phyloP scores from a whole-genome alignment of 495 filamentous ascomycete species.

The Astrothelium macrocarpum region DNA sequence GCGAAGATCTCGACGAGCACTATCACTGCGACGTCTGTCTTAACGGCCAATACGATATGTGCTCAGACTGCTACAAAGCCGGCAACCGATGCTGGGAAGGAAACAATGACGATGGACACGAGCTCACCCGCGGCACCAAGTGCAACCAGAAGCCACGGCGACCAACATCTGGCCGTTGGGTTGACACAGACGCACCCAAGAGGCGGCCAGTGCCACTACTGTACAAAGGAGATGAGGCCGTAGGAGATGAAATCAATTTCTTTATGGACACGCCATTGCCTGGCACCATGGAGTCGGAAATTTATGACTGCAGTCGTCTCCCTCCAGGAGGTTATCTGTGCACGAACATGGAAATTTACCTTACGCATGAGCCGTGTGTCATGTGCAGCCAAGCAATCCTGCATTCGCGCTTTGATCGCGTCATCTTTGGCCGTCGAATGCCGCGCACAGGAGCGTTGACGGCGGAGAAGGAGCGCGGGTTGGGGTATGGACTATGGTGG shows the following conservation, averaged over 20 bases:
- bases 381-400: constrained; percentile 96
- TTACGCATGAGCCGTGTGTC: constrained; percentile 88
- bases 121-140: background rate
- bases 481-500: constrained; percentile 82
- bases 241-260: constrained; percentile 12
- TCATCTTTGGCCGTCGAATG: constrained; percentile 66
- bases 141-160: background rate
- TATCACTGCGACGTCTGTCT: constrained; percentile 1
- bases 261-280: constrained; percentile 34
- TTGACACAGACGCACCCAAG: no score
- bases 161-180: no score
- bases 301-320: constrained; percentile 36
- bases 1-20: constrained; percentile 14
- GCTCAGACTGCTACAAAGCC: background rate
- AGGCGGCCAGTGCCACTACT: no score
- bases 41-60: background rate
- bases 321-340: constrained; percentile 80
- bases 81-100: background rate
- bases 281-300: constrained; percentile 22
- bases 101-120: background rate
- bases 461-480: constrained; percentile 31
- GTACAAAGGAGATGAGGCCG: background rate
- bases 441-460: constrained; percentile 50
- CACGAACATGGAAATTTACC: constrained; percentile 78
- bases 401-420: constrained; percentile 75